These are phyloP conservation scores for Candida coleopterorum DNA, from an alignment of 805 yeast species.

Conservation along the genomic window DNA sequence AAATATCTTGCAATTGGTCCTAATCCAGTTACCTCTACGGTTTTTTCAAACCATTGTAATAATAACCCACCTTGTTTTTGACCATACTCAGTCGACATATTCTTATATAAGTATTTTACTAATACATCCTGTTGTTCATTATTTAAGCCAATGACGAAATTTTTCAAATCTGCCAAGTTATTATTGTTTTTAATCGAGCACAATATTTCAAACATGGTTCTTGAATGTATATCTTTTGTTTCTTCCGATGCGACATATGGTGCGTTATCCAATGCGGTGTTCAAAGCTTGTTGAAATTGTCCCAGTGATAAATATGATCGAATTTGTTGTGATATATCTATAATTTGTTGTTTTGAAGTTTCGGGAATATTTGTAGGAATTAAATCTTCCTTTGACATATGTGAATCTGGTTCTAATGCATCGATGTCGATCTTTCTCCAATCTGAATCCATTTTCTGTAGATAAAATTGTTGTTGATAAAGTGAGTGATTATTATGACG, in stretches of 20 bases:
- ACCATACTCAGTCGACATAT: conserved; percentile 73
- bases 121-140: conserved; percentile 69
- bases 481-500: too few species aligned
- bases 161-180: conserved; percentile 61
- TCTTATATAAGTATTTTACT: conserved; percentile 79
- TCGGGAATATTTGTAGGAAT: conserved; percentile 44
- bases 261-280: conserved; percentile 60
- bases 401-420: conserved; percentile 79
- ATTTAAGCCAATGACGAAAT: conserved; percentile 54
- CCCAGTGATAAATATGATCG: conserved; percentile 69
- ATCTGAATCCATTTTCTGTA: conserved; percentile 28
- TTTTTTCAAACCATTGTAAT: conserved; percentile 89
- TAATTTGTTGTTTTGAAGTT: conserved; percentile 47
- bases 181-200: conserved; percentile 46
- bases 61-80: conserved; percentile 83
- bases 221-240: conserved; percentile 43
- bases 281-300: conserved; percentile 62
- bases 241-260: conserved; percentile 75
- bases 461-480: not conserved
- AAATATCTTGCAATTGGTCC: conserved; percentile 85
- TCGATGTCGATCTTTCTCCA: conserved; percentile 97
- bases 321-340: conserved; percentile 49
- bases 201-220: conserved; percentile 64
- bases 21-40: conserved; percentile 77
- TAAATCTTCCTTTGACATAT: conserved; percentile 59